Evolutionary conservation across 495 filamentous ascomycete genomes (phyloP).

Genomic region (Choiromyces venosus): DNA sequence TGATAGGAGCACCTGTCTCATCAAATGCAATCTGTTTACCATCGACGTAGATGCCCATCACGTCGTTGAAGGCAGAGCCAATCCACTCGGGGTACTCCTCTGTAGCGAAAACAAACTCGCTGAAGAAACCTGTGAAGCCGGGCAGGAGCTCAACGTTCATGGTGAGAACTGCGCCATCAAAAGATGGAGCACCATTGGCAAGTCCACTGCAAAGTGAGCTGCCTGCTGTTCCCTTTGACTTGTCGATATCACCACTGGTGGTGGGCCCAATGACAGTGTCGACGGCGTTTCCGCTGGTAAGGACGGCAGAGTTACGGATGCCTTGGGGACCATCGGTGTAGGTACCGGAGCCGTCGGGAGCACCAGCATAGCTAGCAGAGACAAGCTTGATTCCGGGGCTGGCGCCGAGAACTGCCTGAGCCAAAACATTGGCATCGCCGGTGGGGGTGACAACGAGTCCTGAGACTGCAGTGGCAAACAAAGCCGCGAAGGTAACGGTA

Average conservation of each 20-base stretch:
- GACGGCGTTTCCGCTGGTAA: slow-evolving; percentile 31
- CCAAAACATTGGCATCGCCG: slow-evolving; percentile 29
- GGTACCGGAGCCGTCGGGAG: slow-evolving; percentile 17
- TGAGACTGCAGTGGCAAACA: slow-evolving; percentile 29
- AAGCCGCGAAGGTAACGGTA: slow-evolving; percentile 27
- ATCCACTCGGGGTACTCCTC: slow-evolving; percentile 38
- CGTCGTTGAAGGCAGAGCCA: slow-evolving; percentile 32
- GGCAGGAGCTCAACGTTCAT: slow-evolving; percentile 28
- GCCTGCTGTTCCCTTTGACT: slow-evolving; percentile 5
- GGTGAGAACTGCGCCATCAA: slow-evolving; percentile 28
- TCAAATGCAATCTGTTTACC: slow-evolving; percentile 32
- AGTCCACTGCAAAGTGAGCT: slow-evolving; percentile 18
- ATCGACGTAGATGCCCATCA: slow-evolving; percentile 36
- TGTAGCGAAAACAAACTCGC: slow-evolving; percentile 32
- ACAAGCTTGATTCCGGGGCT: slow-evolving; percentile 29
- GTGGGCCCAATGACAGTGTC: slow-evolving; percentile 16
- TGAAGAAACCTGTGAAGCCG: slow-evolving; percentile 17
- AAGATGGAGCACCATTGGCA: slow-evolving; percentile 15
- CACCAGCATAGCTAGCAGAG: slow-evolving; percentile 27
- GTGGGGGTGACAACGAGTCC: slow-evolving; percentile 30
- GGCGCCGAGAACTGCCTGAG: slow-evolving; percentile 29
- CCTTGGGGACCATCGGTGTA: slow-evolving; percentile 33
- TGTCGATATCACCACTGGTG: not conserved
- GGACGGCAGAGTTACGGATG: slow-evolving; percentile 27
- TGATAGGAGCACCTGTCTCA: slow-evolving; percentile 14